Evolutionary conservation across 495 filamentous ascomycete genomes (phyloP).

Genomic region (Tuber aestivum): DNA sequence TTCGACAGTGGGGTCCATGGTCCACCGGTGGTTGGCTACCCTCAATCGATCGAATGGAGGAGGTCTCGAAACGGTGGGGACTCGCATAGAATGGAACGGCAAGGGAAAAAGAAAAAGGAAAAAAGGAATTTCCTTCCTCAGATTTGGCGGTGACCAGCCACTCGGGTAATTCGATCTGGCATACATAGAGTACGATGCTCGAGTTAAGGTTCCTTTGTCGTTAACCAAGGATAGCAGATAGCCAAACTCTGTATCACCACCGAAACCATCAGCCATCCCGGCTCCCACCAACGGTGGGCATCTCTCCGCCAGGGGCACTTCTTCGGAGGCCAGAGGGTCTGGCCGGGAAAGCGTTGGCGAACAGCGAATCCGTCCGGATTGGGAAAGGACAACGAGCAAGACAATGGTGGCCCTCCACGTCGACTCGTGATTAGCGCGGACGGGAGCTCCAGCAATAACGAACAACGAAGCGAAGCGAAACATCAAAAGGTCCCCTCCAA

Average conservation of each 20-base stretch:
- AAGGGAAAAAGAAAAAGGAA: not conserved
- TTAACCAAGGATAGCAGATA: not conserved
- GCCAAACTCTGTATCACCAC: not conserved
- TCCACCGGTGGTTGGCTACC: not conserved
- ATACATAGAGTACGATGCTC: not conserved
- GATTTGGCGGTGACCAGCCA: not conserved
- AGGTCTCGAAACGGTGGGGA: not conserved
- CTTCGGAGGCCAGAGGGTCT: not conserved
- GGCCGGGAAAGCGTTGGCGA: too few relatives aligned
- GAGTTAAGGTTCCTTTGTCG: slow-evolving; percentile 7
- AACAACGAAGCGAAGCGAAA: not conserved
- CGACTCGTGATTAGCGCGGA: not conserved
- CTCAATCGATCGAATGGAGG: not conserved
- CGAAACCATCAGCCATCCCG: not conserved
- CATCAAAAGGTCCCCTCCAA: not conserved
- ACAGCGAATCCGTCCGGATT: not conserved
- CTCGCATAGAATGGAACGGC: not conserved
- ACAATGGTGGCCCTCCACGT: not conserved
- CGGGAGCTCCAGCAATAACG: not conserved
- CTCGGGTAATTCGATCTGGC: slow-evolving; percentile 6
- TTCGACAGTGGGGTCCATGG: not conserved
- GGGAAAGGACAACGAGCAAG: not conserved
- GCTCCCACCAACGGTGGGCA: not conserved
- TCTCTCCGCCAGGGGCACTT: not conserved
- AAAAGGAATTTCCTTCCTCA: not conserved